Percentiles rank a stretch among this genome's conserved stretches.
Evolutionary conservation across 202 grass and related monocot species (phyloP).

Genomic region (Setaria italica): DNA sequence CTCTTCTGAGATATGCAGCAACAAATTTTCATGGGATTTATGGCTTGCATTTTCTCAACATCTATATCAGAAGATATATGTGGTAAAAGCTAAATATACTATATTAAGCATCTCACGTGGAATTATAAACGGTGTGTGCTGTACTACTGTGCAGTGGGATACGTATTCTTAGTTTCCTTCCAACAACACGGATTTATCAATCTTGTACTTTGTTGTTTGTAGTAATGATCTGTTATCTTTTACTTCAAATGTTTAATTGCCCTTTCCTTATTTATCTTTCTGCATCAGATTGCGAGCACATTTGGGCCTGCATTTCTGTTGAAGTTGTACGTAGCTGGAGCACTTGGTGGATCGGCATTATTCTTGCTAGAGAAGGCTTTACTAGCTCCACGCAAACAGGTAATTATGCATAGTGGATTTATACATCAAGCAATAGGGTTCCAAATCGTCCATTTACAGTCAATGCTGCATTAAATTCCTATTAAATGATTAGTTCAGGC

Average conservation of each 20-base stretch:
- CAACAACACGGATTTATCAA: background rate
- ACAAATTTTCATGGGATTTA: background rate
- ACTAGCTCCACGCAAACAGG: constrained; percentile 56
- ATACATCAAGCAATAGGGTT: constrained; percentile 3
- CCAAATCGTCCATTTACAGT: background rate
- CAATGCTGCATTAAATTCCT: background rate
- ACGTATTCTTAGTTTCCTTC: background rate
- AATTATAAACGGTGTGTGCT: background rate
- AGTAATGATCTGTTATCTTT: constrained; percentile 22
- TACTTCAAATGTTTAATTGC: constrained; percentile 28
- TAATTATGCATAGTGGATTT: constrained; percentile 37
- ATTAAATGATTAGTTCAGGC: background rate
- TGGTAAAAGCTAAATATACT: constrained; percentile 9
- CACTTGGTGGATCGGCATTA: constrained; percentile 76
- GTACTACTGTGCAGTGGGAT: constrained; percentile 11
- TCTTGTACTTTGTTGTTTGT: constrained; percentile 27
- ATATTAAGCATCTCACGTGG: constrained; percentile 11
- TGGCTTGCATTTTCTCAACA: background rate
- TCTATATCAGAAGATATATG: constrained; percentile 5
- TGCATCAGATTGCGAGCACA: constrained; percentile 64
- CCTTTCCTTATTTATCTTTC: constrained; percentile 19
- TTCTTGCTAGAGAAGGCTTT: constrained; percentile 83
- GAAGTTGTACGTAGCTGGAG: constrained; percentile 77
- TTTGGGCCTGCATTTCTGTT: constrained; percentile 88
- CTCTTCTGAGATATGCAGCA: background rate